Evolutionary conservation across 768 basidiomycete species (phyloP), one percentile per base, ranked within the genome.

Genomic region (Paxillus rubicundulus): DNA sequence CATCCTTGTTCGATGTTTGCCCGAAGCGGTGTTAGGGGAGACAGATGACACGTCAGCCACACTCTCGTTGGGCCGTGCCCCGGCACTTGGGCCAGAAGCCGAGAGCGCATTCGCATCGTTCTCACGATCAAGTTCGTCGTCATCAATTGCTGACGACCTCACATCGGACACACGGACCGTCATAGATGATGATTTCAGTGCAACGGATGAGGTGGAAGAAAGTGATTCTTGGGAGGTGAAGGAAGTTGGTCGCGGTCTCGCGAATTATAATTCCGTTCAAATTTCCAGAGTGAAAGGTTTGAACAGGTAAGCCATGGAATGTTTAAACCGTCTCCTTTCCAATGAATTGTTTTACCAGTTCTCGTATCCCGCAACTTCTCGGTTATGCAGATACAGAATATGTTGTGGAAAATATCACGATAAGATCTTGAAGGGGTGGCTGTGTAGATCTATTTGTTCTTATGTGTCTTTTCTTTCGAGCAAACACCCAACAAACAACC

Each of bases 331-430:
- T n/a, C 9, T 9, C 37, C 14, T 32, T 16, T 41, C 41, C 47
- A 52, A 51, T 53, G 58, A 54, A 59, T 30, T 52, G 1, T 43
- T 46, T 55, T 48, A 16, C 6, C 65, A 98, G 96, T 59, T 86
- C 91, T 2, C 79, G 89, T 47, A 83, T 99, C 36, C 74, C 86
- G 9, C 81, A 85, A 53, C 62, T 94, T 6, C 70, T 99, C 44
- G 96, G 94, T 3, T 98, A 99, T 69, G 90, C 89, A 13, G 97
- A 99, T 65, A 89, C 92, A 24, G 97, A 98, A 68, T 90, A 98
- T 72, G 94, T 98, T 44, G 95, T 96, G 6, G 97, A 98, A 65
- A 92, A 94, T 63, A 86, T 97, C 61, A 92, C 90, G 3, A 87
- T 96, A 86, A 48, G 66, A 82, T 10, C 30, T 56, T 54, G 52